Percentiles rank a stretch among this genome's conserved stretches.
phyloP scores from a whole-genome alignment of 768 basidiomycete genomes.

The Tulasnella sp. region DNA sequence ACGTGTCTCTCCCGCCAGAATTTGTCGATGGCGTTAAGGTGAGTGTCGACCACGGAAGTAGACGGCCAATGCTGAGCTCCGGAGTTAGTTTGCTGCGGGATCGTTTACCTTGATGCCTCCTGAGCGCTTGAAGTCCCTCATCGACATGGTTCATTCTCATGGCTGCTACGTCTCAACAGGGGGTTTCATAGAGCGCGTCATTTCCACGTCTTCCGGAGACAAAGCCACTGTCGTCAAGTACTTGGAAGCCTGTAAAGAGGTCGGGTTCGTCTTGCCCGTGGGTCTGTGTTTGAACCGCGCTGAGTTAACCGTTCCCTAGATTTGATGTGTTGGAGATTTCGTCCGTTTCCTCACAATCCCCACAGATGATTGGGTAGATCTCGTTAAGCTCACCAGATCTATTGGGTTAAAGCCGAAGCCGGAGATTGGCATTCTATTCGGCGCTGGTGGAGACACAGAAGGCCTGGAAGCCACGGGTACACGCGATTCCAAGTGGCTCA shows the following conservation, averaged over 20 bases:
- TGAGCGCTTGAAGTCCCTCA: slow-evolving; percentile 29
- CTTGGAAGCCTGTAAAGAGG: slow-evolving; percentile 29
- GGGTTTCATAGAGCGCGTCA: slow-evolving; percentile 32
- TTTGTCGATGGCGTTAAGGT: slow-evolving; percentile 38
- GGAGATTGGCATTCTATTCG: slow-evolving; percentile 35
- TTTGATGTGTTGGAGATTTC: slow-evolving; percentile 38
- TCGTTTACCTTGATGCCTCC: slow-evolving; percentile 34
- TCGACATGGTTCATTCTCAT: slow-evolving; percentile 34
- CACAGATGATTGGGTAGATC: slow-evolving; percentile 32
- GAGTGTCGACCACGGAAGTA: slow-evolving; percentile 23
- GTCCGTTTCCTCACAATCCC: slow-evolving; percentile 37
- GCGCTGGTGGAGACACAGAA: slow-evolving; percentile 34
- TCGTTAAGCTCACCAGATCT: slow-evolving; percentile 31
- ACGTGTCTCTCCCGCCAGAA: slow-evolving; percentile 15
- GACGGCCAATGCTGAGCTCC: background rate
- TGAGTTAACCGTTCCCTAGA: slow-evolving; percentile 18
- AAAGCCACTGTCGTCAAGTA: slow-evolving; percentile 28
- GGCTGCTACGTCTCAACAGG: slow-evolving; percentile 34
- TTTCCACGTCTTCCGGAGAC: slow-evolving; percentile 28
- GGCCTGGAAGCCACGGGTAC: slow-evolving; percentile 33
- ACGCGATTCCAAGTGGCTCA: slow-evolving; percentile 32
- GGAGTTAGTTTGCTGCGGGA: slow-evolving; percentile 20
- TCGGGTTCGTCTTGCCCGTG: slow-evolving; percentile 24
- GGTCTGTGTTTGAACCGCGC: background rate
- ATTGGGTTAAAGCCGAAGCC: slow-evolving; percentile 35